phyloP scores from a whole-genome alignment of 2,329 filamentous ascomycete species.

The Trichoderma sp. region DNA sequence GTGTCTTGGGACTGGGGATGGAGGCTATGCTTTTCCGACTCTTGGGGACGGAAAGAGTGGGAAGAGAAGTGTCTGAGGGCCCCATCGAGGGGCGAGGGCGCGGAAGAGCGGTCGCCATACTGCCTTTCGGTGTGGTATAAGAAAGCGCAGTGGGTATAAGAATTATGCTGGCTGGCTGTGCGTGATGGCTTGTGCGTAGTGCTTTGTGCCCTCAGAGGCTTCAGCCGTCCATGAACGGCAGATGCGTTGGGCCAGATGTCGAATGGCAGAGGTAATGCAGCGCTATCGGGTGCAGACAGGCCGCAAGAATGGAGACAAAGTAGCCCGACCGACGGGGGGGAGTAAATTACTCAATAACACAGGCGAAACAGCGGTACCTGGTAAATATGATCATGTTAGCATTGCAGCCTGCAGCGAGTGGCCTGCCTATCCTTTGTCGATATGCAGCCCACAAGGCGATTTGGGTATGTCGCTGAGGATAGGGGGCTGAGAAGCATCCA shows the following conservation, averaged over 20 bases:
- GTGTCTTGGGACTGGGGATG: conserved; percentile 39
- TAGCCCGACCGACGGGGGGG: conserved; percentile 4
- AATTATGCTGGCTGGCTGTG: conserved; percentile 23
- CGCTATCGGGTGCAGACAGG: conserved; percentile 8
- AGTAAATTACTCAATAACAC: conserved; percentile 19
- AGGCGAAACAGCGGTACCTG: conserved; percentile 19
- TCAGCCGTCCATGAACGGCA: conserved; percentile 32
- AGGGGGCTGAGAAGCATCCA: conserved; percentile 7
- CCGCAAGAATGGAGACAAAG: conserved; percentile 8
- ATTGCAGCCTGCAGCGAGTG: neutral
- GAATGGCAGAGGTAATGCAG: conserved; percentile 11
- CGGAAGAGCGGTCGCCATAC: conserved; percentile 57
- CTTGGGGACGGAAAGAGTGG: conserved; percentile 70
- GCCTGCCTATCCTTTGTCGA: neutral
- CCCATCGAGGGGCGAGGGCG: conserved; percentile 65
- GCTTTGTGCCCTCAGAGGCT: conserved; percentile 23
- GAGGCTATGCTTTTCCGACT: conserved; percentile 63
- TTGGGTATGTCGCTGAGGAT: conserved; percentile 6
- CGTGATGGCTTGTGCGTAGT: conserved; percentile 26
- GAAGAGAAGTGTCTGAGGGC: conserved; percentile 69
- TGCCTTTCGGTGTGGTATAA: neutral
- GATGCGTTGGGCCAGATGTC: conserved; percentile 11
- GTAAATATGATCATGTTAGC: conserved; percentile 10
- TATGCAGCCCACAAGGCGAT: neutral
- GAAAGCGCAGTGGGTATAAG: conserved; percentile 11